Evolutionary conservation across 768 basidiomycete species (phyloP).

Genomic region (Tulasnella sp.): DNA sequence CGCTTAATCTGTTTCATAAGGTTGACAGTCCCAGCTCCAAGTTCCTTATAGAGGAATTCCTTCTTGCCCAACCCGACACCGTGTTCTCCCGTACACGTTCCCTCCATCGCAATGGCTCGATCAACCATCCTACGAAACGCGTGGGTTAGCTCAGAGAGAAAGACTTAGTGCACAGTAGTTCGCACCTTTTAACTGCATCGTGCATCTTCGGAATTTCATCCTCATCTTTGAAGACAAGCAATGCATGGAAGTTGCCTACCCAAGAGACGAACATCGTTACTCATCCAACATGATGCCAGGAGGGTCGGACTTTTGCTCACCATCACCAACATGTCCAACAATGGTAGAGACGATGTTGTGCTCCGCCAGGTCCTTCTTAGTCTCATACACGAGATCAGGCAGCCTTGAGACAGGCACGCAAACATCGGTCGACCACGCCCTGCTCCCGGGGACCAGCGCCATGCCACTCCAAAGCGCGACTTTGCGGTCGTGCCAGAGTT

Average conservation of each 20-base stretch:
- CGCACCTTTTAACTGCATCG: conserved; percentile 5
- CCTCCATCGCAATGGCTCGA: conserved; percentile 61
- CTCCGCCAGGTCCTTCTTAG: conserved; percentile 59
- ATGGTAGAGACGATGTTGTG: conserved; percentile 56
- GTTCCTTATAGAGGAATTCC: conserved; percentile 69
- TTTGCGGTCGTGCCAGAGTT: conserved; percentile 79
- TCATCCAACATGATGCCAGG: neutral
- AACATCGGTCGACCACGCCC: conserved; percentile 82
- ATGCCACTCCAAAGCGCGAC: conserved; percentile 66
- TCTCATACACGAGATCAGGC: conserved; percentile 48
- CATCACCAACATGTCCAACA: conserved; percentile 74
- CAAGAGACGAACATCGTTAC: neutral
- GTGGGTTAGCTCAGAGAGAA: conserved; percentile 35
- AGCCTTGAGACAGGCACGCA: conserved; percentile 67
- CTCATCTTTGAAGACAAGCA: conserved; percentile 49
- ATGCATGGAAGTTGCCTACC: conserved; percentile 38
- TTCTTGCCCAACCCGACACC: conserved; percentile 82
- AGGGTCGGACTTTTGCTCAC: conserved; percentile 30
- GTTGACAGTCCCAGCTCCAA: conserved; percentile 70
- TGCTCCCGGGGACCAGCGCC: conserved; percentile 47
- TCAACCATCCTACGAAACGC: conserved; percentile 51
- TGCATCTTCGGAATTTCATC: conserved; percentile 10
- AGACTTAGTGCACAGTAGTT: neutral
- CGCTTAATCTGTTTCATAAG: conserved; percentile 77
- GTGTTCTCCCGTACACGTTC: conserved; percentile 79